These are phyloP conservation scores for Candida insectalens DNA, from an alignment of 805 yeast species.

Conservation along the genomic window DNA sequence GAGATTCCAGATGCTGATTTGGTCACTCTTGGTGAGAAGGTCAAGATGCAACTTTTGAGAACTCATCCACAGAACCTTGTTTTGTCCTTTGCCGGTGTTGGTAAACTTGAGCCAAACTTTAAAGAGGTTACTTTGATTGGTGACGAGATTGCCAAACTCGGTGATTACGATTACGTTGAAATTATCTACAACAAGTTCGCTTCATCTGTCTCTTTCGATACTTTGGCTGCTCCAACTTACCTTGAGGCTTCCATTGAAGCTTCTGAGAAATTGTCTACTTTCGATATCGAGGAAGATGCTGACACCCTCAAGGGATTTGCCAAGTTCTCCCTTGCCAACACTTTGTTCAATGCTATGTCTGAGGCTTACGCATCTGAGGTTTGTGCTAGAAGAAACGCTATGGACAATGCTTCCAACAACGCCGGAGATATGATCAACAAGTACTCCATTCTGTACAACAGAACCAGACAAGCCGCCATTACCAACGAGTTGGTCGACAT, in stretches of 20 bases:
- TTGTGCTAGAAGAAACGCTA: conserved; percentile 98
- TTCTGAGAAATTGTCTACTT: conserved; percentile 79
- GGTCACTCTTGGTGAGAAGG: conserved; percentile 90
- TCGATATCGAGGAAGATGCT: conserved; percentile 66
- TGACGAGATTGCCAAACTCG: conserved; percentile 66
- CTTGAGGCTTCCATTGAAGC: conserved; percentile 63
- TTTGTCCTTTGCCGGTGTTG: conserved; percentile 81
- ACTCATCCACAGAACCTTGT: conserved; percentile 59
- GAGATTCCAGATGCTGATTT: conserved; percentile 65
- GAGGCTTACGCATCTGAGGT: conserved; percentile 98
- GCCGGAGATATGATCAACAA: conserved; percentile 98
- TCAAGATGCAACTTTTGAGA: conserved; percentile 82
- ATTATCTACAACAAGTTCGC: conserved; percentile 82
- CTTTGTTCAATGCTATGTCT: conserved; percentile 83
- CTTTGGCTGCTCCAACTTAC: conserved; percentile 58
- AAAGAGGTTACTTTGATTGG: conserved; percentile 82
- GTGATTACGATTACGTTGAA: conserved; percentile 68
- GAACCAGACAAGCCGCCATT: conserved; percentile 98
- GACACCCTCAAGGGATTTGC: conserved; percentile 58
- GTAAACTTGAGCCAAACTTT: conserved; percentile 95
- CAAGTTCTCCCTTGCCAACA: conserved; percentile 86
- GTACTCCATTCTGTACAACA: conserved; percentile 96
- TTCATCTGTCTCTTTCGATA: conserved; percentile 85
- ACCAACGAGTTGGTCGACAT: conserved; percentile 99
- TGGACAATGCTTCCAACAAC: conserved; percentile 99